phyloP scores from a whole-genome alignment of 75 land plant genomes.

The Picea sitchensis region DNA sequence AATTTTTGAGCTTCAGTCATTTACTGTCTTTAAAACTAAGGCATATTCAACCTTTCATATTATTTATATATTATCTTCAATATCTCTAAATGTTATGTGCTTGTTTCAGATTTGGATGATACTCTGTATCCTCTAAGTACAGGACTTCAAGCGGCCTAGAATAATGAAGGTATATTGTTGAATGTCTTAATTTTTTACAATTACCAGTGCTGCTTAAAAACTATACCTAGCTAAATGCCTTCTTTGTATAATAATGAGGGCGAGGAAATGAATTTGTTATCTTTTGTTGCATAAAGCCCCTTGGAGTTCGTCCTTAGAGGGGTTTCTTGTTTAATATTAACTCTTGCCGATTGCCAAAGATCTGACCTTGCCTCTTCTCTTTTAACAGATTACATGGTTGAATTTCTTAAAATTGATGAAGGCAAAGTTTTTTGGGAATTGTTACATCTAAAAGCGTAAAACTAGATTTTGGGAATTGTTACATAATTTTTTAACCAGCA shows the following conservation, averaged over 20 bases:
- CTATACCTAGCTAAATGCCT: background rate
- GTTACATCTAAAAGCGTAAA: too few relatives aligned
- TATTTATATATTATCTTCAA: background rate
- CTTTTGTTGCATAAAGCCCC: background rate
- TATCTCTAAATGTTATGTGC: background rate
- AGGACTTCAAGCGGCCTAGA: slow-evolving; percentile 11
- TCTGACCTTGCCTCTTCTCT: background rate
- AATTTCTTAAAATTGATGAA: slow-evolving; percentile 48
- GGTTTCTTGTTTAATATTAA: background rate
- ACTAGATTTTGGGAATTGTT: too few relatives aligned
- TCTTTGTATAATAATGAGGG: background rate
- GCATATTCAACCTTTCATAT: background rate
- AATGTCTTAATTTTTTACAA: background rate
- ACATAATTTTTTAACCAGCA: background rate
- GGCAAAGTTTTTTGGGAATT: too few relatives aligned
- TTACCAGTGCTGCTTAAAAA: background rate
- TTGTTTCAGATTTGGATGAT: slow-evolving; percentile 26
- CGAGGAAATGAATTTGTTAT: background rate
- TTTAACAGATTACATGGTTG: slow-evolving; percentile 64
- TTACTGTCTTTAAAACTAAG: background rate
- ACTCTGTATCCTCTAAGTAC: slow-evolving; percentile 29
- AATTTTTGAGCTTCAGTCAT: background rate
- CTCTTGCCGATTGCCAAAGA: background rate
- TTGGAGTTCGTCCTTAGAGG: background rate
- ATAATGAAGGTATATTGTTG: slow-evolving; percentile 17